Percentiles rank a stretch among this genome's conserved stretches.
Evolutionary conservation across 202 grass and related monocot species (phyloP).

Genomic region (Schoenoplectus tabernaemontani): DNA sequence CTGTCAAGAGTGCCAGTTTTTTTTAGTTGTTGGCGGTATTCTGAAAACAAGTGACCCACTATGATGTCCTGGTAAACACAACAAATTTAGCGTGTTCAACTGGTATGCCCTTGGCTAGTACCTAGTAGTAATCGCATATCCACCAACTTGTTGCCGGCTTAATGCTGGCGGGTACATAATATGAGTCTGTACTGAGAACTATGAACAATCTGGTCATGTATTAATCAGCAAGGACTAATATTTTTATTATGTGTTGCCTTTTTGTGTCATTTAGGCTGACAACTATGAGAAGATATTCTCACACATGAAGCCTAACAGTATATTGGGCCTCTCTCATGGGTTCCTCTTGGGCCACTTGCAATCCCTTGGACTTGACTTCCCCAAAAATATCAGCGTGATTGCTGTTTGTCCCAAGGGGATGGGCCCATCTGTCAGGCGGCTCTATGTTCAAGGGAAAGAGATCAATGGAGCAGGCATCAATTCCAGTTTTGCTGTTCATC

Average conservation of each 20-base stretch:
- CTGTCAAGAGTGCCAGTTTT: neutral
- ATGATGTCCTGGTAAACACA: neutral
- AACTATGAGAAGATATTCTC: slow-evolving; percentile 88
- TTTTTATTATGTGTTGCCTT: neutral
- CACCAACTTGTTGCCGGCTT: neutral
- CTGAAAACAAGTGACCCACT: neutral
- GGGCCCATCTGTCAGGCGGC: slow-evolving; percentile 58
- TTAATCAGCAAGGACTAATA: neutral
- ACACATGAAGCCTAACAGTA: slow-evolving; percentile 84
- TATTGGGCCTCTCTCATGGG: slow-evolving; percentile 73
- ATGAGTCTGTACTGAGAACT: neutral
- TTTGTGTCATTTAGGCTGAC: slow-evolving; percentile 45
- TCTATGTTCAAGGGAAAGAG: slow-evolving; percentile 82
- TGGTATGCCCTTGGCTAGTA: neutral
- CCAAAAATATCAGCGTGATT: slow-evolving; percentile 66
- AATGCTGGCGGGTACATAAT: neutral
- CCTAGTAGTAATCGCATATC: neutral
- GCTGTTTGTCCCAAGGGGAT: slow-evolving; percentile 70
- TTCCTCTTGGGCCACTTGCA: slow-evolving; percentile 88
- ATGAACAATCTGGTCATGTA: neutral
- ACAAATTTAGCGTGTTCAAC: neutral
- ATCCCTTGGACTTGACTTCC: slow-evolving; percentile 74
- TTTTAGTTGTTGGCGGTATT: neutral
- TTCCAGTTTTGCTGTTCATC: slow-evolving; percentile 66
- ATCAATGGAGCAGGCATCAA: slow-evolving; percentile 74